Evolutionary conservation across 2,329 filamentous ascomycete species (phyloP).

Genomic region (Epichloe bromicola): DNA sequence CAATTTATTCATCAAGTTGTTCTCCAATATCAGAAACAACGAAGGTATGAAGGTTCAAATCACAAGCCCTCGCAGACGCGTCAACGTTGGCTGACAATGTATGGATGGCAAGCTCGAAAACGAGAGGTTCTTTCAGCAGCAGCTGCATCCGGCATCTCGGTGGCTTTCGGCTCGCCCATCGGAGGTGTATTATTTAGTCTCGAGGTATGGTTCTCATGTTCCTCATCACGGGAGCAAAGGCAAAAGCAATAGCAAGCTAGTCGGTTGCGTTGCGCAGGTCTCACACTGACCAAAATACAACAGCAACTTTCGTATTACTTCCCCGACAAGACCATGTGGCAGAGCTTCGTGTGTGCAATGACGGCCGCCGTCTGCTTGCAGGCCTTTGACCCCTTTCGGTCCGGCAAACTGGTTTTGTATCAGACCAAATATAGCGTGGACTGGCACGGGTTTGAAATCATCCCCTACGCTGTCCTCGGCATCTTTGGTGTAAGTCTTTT

Average conservation of each 20-base stretch:
- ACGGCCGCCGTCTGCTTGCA: slow-evolving; percentile 91
- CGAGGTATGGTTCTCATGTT: slow-evolving; percentile 40
- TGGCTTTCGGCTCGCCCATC: slow-evolving; percentile 87
- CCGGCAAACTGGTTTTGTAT: slow-evolving; percentile 89
- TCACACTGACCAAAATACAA: neutral
- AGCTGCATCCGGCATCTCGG: slow-evolving; percentile 82
- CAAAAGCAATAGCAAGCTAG: neutral
- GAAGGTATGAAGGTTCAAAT: slow-evolving; percentile 47
- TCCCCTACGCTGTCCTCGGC: slow-evolving; percentile 78
- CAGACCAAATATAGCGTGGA: slow-evolving; percentile 85
- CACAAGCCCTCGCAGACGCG: neutral
- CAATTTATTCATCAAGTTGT: slow-evolving; percentile 85
- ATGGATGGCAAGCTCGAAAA: slow-evolving; percentile 55
- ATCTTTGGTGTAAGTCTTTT: slow-evolving; percentile 51
- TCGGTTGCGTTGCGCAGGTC: neutral
- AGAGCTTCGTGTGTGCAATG: slow-evolving; percentile 98
- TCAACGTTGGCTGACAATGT: neutral
- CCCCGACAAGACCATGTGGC: slow-evolving; percentile 99
- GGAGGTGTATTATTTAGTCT: slow-evolving; percentile 91
- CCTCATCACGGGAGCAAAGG: neutral
- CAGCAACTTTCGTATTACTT: slow-evolving; percentile 93
- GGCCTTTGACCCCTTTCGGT: slow-evolving; percentile 85
- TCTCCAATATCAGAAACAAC: slow-evolving; percentile 65
- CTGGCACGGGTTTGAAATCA: slow-evolving; percentile 89
- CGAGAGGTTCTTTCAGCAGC: slow-evolving; percentile 87